Evolutionary conservation across 1,139 yeast species (phyloP).

Genomic region (Hanseniaspora gamundiae): DNA sequence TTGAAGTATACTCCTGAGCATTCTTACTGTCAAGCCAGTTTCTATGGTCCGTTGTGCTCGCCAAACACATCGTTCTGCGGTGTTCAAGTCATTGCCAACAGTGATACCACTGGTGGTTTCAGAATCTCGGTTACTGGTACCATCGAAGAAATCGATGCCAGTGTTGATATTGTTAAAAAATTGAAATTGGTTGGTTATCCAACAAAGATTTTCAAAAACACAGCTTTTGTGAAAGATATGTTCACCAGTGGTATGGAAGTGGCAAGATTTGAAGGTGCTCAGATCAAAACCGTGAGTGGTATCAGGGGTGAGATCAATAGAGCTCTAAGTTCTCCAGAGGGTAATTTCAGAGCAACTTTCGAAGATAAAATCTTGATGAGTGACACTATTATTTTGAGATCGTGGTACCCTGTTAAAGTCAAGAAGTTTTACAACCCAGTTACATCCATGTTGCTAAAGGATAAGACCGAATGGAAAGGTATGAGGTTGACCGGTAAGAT

Average conservation of each 20-base stretch:
- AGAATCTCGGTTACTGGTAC: constrained; percentile 97
- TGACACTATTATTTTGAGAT: constrained; percentile 79
- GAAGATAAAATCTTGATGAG: constrained; percentile 89
- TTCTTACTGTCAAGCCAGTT: constrained; percentile 90
- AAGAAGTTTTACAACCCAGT: constrained; percentile 93
- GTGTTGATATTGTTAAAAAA: constrained; percentile 86
- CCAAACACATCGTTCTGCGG: constrained; percentile 98
- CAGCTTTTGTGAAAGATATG: constrained; percentile 97
- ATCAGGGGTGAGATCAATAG: constrained; percentile 95
- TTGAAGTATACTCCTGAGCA: constrained; percentile 97
- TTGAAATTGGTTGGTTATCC: constrained; percentile 93
- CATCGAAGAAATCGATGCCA: constrained; percentile 82
- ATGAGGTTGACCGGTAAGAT: constrained; percentile 93
- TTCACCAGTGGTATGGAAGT: constrained; percentile 85
- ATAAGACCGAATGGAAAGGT: constrained; percentile 87
- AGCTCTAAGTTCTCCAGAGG: constrained; percentile 89
- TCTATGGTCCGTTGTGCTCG: constrained; percentile 93
- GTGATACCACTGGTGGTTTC: constrained; percentile 79
- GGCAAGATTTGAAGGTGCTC: constrained; percentile 96
- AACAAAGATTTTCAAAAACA: constrained; percentile 83
- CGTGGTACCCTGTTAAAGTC: constrained; percentile 93
- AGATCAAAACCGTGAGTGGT: constrained; percentile 91
- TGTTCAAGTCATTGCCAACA: constrained; percentile 73
- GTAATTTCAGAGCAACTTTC: constrained; percentile 96
- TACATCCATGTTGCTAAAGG: constrained; percentile 64